Base-by-base conservation (phyloP, 495 filamentous ascomycete species). In the Neurospora terricola region DNA sequence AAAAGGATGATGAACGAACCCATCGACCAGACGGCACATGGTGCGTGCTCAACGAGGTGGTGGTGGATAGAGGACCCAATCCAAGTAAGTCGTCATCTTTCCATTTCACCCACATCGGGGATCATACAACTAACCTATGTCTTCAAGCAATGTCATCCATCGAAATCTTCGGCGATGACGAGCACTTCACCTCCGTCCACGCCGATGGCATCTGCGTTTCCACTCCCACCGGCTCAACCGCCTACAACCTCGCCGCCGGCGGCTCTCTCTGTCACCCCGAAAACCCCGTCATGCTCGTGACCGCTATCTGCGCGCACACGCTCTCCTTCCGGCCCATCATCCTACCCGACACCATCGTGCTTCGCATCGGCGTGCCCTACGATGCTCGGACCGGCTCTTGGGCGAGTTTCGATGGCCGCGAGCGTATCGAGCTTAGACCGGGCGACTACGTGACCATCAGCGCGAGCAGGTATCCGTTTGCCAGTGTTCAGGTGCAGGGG, bases 371-470 rank as follows among this genome's bases (percentile, higher is more conserved):
- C 12, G 96, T 99, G 38, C 96, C 96, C 0, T 97, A 97, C 78
- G 91, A 97, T 81, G 92, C 94, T 7, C 86, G 96, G 27, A 92
- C 94, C 16, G 91, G 89, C 74, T 94, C 91, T 69, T 99, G 96
- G 96, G 96, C 94, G 43, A 97, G 94, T 80, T 99, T 99, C 82
- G 96, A 99, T 80, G 96, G 96, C 11, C 89, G 93, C 78, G 93
- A 97, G 81, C 89, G 93, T 75, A 84, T 97, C 54, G 96, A 98
- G 84, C 83, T 99, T 72, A 83, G 85, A 59, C 93, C 94, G 0
- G 96, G 96, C 9, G 96, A 99, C 83, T 98, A 98, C 79, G 93
- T 98, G 37, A 98, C 95, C 0, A 93, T 99, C 66, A 94, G 92
- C 69, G 96, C 96, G 4, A 93, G 91, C 23, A 86, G 95, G 74